Base-by-base conservation (phyloP, 2,329 filamentous ascomycete species). In the Pseudogymnoascus sp. region DNA sequence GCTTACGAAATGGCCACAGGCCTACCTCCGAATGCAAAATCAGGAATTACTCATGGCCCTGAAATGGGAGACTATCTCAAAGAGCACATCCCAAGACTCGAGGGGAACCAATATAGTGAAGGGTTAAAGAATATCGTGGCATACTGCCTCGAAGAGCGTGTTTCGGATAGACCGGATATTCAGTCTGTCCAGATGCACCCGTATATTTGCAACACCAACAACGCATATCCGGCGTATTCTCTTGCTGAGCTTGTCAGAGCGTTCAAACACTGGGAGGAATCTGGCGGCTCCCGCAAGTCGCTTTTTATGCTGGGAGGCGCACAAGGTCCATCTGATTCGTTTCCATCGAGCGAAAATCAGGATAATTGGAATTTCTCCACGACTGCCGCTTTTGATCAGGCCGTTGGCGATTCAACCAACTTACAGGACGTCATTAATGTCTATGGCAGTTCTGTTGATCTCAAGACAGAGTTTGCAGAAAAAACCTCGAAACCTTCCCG, bases 1-100 rank as follows among this genome's bases (percentile, higher is more conserved):
- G 80, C 91, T 1, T 91, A 85, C 70, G 90, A 95, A 74, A 90
- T 93, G 74, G 89, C 90, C 0, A 91, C 88, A 3, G 90, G 90
- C 1, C 77, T 87, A 16, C 89, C 90, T 2, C 90, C 90, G 0
- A 89, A 89, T 67, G 85, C 84, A 44, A 78, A 78, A 47, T 79
- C 84, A 56, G 83, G 79, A 65, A 79, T 79, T 67, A 62, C 37
- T 2, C 72, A 67, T 66, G 74, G 70, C 37, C 78, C 80, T 53
- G 74, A 81, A 37, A 76, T 80, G 7, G 82, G 82, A 29, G 81
- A 77, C 61, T 81, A 85, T 67, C 76, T 88, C 40, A 83, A 85
- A 69, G 78, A 82, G 33, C 81, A 86, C 63, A 81, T 83, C 5
- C 90, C 90, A 8, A 81, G 86, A 1, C 81, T 95, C 0, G 85